phyloP scores from a whole-genome alignment of 2,329 filamentous ascomycete genomes.

The Aphanoascus verrucosus region DNA sequence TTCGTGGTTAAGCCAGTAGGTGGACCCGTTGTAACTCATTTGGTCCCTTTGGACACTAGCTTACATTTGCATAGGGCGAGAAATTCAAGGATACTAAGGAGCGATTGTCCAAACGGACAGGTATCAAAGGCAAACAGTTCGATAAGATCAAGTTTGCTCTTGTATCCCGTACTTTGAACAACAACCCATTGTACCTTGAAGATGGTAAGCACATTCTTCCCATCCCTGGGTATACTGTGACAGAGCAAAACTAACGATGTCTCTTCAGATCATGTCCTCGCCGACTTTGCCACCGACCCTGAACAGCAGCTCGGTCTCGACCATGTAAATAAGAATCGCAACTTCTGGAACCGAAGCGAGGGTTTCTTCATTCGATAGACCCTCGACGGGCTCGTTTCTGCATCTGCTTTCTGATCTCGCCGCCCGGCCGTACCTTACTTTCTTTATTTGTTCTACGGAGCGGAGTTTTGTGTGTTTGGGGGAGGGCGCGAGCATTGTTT shows the following conservation, averaged over 20 bases:
- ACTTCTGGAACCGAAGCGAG: constrained; percentile 50
- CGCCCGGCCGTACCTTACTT: not conserved
- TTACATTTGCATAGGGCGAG: constrained; percentile 52
- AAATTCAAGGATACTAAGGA: constrained; percentile 85
- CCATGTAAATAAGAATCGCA: constrained; percentile 51
- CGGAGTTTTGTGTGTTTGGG: constrained; percentile 2
- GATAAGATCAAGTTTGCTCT: constrained; percentile 97
- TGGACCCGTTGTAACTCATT: not conserved
- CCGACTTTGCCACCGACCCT: constrained; percentile 59
- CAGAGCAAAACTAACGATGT: not conserved
- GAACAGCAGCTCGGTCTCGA: constrained; percentile 62
- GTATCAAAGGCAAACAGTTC: constrained; percentile 94
- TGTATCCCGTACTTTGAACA: constrained; percentile 58
- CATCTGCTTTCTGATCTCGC: not conserved
- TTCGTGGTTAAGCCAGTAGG: constrained; percentile 73
- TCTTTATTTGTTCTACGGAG: not conserved
- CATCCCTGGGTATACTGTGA: not conserved
- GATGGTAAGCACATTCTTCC: constrained; percentile 56
- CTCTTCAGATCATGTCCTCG: constrained; percentile 36
- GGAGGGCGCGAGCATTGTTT: constrained; percentile 2
- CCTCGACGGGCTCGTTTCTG: not conserved
- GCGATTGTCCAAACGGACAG: constrained; percentile 81
- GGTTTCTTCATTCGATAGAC: constrained; percentile 53
- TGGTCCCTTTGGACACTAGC: not conserved
- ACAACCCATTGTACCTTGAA: constrained; percentile 69